Base-by-base conservation (phyloP, 345 rosid genomes). In the Bretschneidera sinensis region DNA sequence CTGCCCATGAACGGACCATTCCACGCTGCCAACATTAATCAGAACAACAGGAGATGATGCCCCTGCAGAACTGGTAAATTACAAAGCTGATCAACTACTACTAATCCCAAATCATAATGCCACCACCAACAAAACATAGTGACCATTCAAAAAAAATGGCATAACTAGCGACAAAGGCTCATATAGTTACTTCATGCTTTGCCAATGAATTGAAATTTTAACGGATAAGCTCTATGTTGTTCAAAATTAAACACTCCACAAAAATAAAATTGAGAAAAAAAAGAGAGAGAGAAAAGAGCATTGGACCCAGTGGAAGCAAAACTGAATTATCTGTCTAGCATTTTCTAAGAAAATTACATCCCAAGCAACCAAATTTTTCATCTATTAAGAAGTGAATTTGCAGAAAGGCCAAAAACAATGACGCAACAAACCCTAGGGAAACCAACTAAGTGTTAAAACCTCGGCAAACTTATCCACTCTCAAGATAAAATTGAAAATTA, bases 1-100 rank as follows among this genome's bases (percentile, higher is more conserved):
- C 55, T 78, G 76, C 13, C 83, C 92, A 49, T 78, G 87, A 57
- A 87, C 83, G 57, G 87, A 71, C 90, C 95, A 85, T 63, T 85
- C 95, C 59, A 80, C 79, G 64, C 90, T 79, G 34, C 95, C 85
- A 61, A 76, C 79, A 78, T 86, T 86, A 1, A 76, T 74, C 16
- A 76, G 88, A 66, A 82, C 79, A 63, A 89, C 92, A 62, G 95
- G 95, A 31, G 99, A 94, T 2, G 97, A 94, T 34, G 96, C 97
- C 74, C 99, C 99, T 60, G 81, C 99, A 69, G 97, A 95, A 67
- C 99, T 92, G 79, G 54, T 45, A 62, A 67, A 47, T 33, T 43
- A 24, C 48, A 17, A 52, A 25, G 31, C 56, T 21, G 43, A 58
- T 70, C 3, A 68, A 48, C 43, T 24, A 8, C n/a, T n/a, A n/a